Conservation (phyloP, 139 green algal genomes). For the Chlorella vulgaris region DNA sequence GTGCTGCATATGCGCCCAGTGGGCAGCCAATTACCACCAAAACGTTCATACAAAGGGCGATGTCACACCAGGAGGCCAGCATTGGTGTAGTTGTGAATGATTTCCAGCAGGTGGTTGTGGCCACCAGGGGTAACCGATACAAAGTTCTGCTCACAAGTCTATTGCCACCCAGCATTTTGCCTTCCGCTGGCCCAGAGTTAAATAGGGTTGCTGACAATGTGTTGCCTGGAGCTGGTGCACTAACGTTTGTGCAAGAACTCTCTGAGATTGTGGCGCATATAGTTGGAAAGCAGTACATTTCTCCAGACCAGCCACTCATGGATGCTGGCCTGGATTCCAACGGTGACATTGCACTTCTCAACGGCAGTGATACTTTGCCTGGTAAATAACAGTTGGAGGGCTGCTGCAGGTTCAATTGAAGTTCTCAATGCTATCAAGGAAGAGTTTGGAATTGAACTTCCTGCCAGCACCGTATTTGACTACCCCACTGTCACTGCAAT, state of each 20-base stretch:
- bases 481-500: constrained; percentile 10
- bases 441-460: constrained; percentile 20
- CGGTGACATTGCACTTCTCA: too few species aligned
- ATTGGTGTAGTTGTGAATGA: too few species aligned
- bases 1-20: too few species aligned
- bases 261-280: constrained; percentile 19
- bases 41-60: too few species aligned
- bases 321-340: constrained; percentile 61
- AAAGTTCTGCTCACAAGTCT: background rate
- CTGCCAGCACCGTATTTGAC: constrained; percentile 22
- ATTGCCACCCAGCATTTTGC: background rate
- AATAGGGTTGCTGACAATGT: too few species aligned
- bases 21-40: too few species aligned
- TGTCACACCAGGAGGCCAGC: too few species aligned
- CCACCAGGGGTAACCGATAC: background rate
- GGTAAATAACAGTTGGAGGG: background rate
- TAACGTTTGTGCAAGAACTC: background rate
- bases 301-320: constrained; percentile 54
- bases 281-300: background rate
- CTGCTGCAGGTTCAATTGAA: constrained; percentile 6
- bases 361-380: too few species aligned
- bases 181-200: too few species aligned
- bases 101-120: background rate
- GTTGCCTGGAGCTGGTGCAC: background rate
- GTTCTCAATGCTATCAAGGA: background rate